A percentile compares a stretch with the other conserved stretches of the same genome.
These are phyloP conservation scores for Leptodontidium sp. DNA, from an alignment of 2,329 filamentous ascomycete species.

Conservation along the genomic window DNA sequence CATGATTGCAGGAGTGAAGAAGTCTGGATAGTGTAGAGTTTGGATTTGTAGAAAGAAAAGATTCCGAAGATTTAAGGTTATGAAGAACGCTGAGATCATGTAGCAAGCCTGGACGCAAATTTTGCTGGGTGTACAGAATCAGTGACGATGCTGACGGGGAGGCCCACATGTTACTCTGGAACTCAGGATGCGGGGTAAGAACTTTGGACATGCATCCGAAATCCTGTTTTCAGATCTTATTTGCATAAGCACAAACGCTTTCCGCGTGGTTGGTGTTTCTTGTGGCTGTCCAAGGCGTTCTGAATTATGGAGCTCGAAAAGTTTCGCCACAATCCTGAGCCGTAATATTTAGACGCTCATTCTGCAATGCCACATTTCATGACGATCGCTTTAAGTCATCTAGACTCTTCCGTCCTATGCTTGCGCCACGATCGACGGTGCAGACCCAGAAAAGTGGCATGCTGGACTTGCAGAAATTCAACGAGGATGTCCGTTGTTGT, in stretches of 20 bases:
- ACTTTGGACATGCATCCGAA: not conserved
- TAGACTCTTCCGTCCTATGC: no score
- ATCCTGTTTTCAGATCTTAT: conserved; percentile 9
- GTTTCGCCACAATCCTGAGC: not conserved
- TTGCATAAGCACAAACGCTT: not conserved
- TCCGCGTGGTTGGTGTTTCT: not conserved
- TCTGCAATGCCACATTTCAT: no score
- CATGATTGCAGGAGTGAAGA: conserved; percentile 26
- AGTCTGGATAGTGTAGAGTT: conserved; percentile 23
- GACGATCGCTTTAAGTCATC: no score
- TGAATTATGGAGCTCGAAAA: not conserved
- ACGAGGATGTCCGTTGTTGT: not conserved
- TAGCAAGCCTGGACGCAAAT: not conserved
- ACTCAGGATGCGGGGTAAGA: not conserved
- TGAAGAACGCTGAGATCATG: not conserved
- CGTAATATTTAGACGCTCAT: no score
- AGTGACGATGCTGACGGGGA: not conserved
- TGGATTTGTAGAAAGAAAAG: conserved; percentile 19
- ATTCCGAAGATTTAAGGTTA: conserved; percentile 17
- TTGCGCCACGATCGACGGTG: no score
- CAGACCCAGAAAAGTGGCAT: no score
- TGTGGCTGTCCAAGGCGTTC: not conserved
- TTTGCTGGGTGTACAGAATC: not conserved
- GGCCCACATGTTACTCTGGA: not conserved
- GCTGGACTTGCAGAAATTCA: no score